Evolutionary conservation across 1,284 basidiomycete species (phyloP), one percentile per base, ranked within the genome.

Genomic region (Pseudozyma hubeiensis): DNA sequence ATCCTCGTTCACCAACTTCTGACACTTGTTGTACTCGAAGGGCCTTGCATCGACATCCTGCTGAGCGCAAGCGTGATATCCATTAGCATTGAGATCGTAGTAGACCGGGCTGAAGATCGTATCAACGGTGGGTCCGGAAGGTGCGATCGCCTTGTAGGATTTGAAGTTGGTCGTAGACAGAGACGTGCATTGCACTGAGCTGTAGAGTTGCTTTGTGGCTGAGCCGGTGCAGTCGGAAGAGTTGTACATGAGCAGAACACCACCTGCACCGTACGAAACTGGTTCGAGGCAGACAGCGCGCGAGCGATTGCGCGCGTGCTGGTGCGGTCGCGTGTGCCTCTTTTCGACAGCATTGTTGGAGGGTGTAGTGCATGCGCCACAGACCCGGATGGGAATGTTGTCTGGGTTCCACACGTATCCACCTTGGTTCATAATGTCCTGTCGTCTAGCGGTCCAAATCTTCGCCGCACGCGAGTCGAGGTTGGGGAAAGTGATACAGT

Each of bases 391-490:
- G 1, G 70, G 70, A 5, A 73, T 48, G 50, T 73, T 73, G 50
- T 44, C 19, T 6, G 24, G 46, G 24, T 73, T 67, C 70, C 70
- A 73, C n/a, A 58, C 61, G 34, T 61, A 64, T 2, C 61, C 64
- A 4, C 7, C 17, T 46, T 45, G 39, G 43, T 73, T 73, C 33
- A 64, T 35, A 0, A 13, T 2, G 19, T 24, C n/a, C 6, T 73
- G 64, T 0, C 14, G 1, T 33, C 47, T 60, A 35, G 24, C 51
- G 5, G 61, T 47, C 70, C 70, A 73, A 0, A 66, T 45, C 1
- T 35, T 34, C 11, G 53, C 60, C 4, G 31, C 17, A 3, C 29
- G 11, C 7, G 34, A 48, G 10, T 64, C 57, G 4, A 73, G 57
- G 33, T 73, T 73, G 31, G 56, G 57, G 17, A 73, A 46, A 5